phyloP scores from a whole-genome alignment of 768 basidiomycete species.

The Suillus occidentalis region DNA sequence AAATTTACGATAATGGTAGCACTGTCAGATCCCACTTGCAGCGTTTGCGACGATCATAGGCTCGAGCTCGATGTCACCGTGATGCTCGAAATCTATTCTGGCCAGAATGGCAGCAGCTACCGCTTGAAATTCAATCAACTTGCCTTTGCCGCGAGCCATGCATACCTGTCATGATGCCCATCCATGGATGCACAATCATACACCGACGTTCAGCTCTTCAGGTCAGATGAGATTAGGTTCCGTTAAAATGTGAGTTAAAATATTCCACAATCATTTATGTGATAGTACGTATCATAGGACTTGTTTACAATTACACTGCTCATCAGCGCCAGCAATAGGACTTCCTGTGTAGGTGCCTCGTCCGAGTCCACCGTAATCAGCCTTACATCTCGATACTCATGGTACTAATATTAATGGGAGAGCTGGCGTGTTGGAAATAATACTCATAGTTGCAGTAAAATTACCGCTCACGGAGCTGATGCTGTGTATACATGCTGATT shows the following conservation, averaged over 20 bases:
- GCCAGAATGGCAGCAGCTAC: not conserved
- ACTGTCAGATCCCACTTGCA: not conserved
- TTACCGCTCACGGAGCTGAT: not conserved
- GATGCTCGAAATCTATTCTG: not conserved
- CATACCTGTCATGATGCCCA: not conserved
- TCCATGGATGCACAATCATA: not conserved
- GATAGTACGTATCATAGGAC: not conserved
- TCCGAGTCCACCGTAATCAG: not conserved
- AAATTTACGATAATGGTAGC: not conserved
- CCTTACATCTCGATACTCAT: not conserved
- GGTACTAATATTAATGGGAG: not conserved
- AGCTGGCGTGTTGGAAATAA: not conserved
- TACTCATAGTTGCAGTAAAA: not conserved
- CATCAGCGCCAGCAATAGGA: not conserved
- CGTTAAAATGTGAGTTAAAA: not conserved
- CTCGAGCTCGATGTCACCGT: not conserved
- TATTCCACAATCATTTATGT: not conserved
- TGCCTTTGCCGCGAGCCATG: not conserved
- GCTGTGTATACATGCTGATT: not conserved
- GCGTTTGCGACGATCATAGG: not conserved
- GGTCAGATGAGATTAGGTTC: not conserved
- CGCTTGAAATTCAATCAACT: not conserved
- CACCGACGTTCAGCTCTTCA: not conserved
- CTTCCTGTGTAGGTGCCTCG: not conserved
- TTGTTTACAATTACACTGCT: not conserved